Evolutionary conservation across 805 yeast genomes (phyloP).

Genomic region (Yueomyces sp.): DNA sequence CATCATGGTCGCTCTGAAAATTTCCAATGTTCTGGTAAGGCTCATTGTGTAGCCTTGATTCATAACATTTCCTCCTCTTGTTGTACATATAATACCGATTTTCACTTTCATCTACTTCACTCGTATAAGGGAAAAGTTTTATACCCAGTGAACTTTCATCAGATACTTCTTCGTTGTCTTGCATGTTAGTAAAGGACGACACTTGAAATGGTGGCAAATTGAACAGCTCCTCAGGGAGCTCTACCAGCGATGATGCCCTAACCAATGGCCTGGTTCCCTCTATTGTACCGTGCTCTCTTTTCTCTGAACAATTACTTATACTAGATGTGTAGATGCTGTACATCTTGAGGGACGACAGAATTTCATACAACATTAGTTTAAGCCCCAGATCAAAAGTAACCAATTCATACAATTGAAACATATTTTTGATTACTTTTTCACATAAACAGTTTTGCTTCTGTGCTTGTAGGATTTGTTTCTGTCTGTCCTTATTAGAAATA

Average conservation of each 20-base stretch:
- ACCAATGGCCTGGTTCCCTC: too few species aligned
- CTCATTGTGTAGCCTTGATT: constrained; percentile 9
- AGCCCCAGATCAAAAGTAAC: constrained; percentile 16
- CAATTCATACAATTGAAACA: constrained; percentile 16
- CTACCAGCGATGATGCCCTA: constrained; percentile 1
- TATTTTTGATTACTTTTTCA: constrained; percentile 5
- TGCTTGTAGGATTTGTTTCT: not conserved
- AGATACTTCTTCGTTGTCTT: constrained; percentile 1
- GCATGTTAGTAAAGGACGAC: constrained; percentile 16
- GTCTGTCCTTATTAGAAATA: constrained; percentile 3
- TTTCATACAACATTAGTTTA: constrained; percentile 20
- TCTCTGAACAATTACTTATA: constrained; percentile 2
- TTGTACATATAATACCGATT: constrained; percentile 7
- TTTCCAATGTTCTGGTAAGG: constrained; percentile 17
- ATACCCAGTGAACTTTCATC: not conserved
- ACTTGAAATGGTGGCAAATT: constrained; percentile 22
- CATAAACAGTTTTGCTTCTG: not conserved
- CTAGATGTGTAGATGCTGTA: constrained; percentile 15
- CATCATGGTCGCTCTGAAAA: constrained; percentile 11
- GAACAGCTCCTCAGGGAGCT: constrained; percentile 12
- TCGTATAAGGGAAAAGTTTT: not conserved
- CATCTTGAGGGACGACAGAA: constrained; percentile 19
- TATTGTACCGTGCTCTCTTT: not conserved
- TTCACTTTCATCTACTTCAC: constrained; percentile 1
- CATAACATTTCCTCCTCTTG: constrained; percentile 8